phyloP scores from a whole-genome alignment of 495 filamentous ascomycete species.

The Aspergillus carlsbadensis region DNA sequence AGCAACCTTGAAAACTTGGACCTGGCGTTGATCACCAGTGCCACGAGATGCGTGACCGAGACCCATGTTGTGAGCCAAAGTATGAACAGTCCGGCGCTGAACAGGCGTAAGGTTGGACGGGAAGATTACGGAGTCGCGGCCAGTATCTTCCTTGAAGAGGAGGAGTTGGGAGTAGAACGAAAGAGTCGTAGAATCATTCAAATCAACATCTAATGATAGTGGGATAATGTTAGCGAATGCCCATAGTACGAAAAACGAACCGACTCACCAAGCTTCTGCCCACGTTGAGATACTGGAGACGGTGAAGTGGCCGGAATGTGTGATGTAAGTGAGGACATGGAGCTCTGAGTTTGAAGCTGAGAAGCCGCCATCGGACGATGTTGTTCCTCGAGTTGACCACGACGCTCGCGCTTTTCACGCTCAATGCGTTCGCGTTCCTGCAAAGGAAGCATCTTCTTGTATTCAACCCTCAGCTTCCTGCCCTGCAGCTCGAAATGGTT shows the following conservation, averaged over 20 bases:
- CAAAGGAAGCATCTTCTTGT: constrained; percentile 98
- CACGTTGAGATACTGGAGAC: constrained; percentile 63
- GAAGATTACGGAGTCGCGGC: constrained; percentile 80
- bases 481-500: constrained; percentile 96
- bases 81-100: constrained; percentile 87
- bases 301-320: constrained; percentile 69
- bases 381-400: constrained; percentile 95
- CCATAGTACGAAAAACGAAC: not conserved
- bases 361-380: constrained; percentile 68
- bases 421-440: constrained; percentile 96
- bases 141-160: constrained; percentile 77
- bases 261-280: constrained; percentile 61
- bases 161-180: constrained; percentile 85
- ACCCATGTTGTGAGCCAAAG: constrained; percentile 91
- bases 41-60: constrained; percentile 87
- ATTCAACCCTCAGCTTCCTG: constrained; percentile 90
- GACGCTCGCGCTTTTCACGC: constrained; percentile 92
- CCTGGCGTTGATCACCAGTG: constrained; percentile 77
- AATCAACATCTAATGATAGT: constrained; percentile 62
- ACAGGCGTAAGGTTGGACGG: constrained; percentile 73
- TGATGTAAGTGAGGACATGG: constrained; percentile 78
- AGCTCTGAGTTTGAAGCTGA: constrained; percentile 76
- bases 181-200: constrained; percentile 88
- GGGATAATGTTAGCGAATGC: constrained; percentile 25
- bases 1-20: constrained; percentile 77